A percentile compares a stretch with the other conserved stretches of the same genome.
Evolutionary conservation across 1,284 basidiomycete genomes (phyloP).

Genomic region (Leccinum colubrinum): DNA sequence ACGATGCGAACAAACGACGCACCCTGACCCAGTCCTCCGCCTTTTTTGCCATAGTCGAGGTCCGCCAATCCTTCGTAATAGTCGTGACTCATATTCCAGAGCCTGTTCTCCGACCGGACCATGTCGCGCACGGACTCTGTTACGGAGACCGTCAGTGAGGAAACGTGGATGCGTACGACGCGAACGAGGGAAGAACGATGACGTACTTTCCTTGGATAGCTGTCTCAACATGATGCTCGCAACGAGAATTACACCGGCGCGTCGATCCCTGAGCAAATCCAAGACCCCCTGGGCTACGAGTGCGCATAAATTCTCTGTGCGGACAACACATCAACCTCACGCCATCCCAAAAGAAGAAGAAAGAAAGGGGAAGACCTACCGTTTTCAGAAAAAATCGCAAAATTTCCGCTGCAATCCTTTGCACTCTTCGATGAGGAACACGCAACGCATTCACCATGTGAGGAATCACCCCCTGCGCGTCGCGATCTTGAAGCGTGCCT

Average conservation of each 20-base stretch:
- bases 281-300: constrained; percentile 14
- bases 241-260: constrained; percentile 18
- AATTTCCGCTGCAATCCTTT: background rate
- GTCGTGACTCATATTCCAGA: constrained; percentile 19
- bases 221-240: constrained; percentile 14
- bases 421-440: constrained; percentile 17
- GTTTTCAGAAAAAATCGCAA: constrained; percentile 12
- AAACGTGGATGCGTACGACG: background rate
- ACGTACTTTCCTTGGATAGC: constrained; percentile 20
- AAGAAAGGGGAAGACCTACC: background rate
- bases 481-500: background rate
- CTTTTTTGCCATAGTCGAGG: constrained; percentile 13
- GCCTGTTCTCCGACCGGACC: constrained; percentile 12
- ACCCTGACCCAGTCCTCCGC: background rate
- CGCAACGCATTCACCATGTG: constrained; percentile 18
- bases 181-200: background rate
- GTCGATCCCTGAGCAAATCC: constrained; percentile 18
- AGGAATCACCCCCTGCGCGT: constrained; percentile 10
- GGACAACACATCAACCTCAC: background rate
- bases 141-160: background rate
- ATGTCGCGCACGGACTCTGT: constrained; percentile 21
- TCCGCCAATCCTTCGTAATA: constrained; percentile 21
- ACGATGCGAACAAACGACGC: background rate
- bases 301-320: background rate
- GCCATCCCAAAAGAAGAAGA: background rate